These are phyloP conservation scores for Drosera spatulata DNA, from an alignment of 179 eudicot species.

Conservation along the genomic window DNA sequence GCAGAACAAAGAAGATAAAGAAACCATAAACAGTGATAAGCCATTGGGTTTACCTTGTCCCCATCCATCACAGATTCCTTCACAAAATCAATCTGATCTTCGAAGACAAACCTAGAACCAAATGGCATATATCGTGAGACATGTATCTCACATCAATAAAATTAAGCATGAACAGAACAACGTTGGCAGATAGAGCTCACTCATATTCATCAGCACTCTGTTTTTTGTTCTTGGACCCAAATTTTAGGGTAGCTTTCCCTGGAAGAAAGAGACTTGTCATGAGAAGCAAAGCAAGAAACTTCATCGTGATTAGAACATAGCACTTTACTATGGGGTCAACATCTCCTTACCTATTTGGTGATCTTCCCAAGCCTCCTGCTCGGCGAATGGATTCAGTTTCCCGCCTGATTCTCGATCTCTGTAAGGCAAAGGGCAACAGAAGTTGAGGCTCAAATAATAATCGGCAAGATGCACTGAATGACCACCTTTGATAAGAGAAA, in stretches of 20 bases:
- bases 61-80: conserved; percentile 87
- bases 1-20: not conserved
- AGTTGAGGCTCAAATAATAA: not conserved
- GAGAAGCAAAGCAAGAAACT: not conserved
- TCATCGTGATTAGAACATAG: too few species aligned
- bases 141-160: not conserved
- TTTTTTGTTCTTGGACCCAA: conserved; percentile 76
- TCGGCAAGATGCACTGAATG: too few species aligned
- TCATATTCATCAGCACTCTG: conserved; percentile 57
- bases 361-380: conserved; percentile 98
- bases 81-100: conserved; percentile 92
- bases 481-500: too few species aligned
- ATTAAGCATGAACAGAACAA: conserved; percentile 2
- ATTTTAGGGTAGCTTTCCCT: conserved; percentile 96
- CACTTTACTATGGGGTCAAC: not conserved
- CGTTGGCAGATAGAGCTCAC: conserved; percentile 31
- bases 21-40: not conserved
- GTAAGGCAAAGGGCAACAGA: not conserved
- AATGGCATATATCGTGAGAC: conserved; percentile 1
- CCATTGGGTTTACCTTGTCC: conserved; percentile 43
- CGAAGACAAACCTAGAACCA: conserved; percentile 68
- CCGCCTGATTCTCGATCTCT: conserved; percentile 57
- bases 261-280: conserved; percentile 18
- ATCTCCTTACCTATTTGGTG: conserved; percentile 72
- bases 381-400: conserved; percentile 96